These are phyloP conservation scores for Fonsecaea monophora DNA, from an alignment of 2,329 filamentous ascomycete genomes.

Conservation along the genomic window DNA sequence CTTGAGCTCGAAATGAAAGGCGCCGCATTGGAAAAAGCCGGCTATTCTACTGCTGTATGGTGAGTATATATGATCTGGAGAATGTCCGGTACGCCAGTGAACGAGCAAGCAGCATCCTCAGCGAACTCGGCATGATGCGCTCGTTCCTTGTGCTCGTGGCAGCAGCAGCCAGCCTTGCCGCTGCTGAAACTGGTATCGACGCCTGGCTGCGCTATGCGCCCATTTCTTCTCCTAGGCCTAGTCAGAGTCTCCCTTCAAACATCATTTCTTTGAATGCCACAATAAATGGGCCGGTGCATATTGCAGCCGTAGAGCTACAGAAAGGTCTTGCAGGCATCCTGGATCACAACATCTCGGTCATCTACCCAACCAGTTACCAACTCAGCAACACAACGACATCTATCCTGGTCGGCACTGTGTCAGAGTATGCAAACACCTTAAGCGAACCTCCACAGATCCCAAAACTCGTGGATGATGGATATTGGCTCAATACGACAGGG, in stretches of 20 bases:
- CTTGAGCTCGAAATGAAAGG: not conserved
- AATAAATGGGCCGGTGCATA: slow-evolving; percentile 62
- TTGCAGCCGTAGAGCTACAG: slow-evolving; percentile 65
- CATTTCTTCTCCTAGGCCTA: slow-evolving; percentile 51
- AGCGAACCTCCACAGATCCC: slow-evolving; percentile 37
- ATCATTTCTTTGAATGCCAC: slow-evolving; percentile 64
- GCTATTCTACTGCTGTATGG: not conserved
- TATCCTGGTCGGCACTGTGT: slow-evolving; percentile 45
- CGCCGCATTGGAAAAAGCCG: slow-evolving; percentile 11
- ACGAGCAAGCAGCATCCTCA: not conserved
- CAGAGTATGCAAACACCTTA: slow-evolving; percentile 42
- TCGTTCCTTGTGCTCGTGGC: slow-evolving; percentile 17
- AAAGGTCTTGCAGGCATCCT: slow-evolving; percentile 65
- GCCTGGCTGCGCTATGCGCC: slow-evolving; percentile 71
- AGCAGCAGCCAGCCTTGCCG: slow-evolving; percentile 18
- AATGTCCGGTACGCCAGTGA: not conserved
- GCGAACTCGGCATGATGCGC: slow-evolving; percentile 7
- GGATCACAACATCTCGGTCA: slow-evolving; percentile 53
- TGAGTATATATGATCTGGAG: slow-evolving; percentile 6
- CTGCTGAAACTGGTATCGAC: slow-evolving; percentile 66
- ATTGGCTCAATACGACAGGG: slow-evolving; percentile 61
- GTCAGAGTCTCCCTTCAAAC: slow-evolving; percentile 53
- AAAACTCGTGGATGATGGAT: slow-evolving; percentile 56
- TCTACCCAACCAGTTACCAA: slow-evolving; percentile 44
- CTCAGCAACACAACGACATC: slow-evolving; percentile 38